Conservation (phyloP, 108 stramenopile genomes). For the Conticribra weissflogii region DNA sequence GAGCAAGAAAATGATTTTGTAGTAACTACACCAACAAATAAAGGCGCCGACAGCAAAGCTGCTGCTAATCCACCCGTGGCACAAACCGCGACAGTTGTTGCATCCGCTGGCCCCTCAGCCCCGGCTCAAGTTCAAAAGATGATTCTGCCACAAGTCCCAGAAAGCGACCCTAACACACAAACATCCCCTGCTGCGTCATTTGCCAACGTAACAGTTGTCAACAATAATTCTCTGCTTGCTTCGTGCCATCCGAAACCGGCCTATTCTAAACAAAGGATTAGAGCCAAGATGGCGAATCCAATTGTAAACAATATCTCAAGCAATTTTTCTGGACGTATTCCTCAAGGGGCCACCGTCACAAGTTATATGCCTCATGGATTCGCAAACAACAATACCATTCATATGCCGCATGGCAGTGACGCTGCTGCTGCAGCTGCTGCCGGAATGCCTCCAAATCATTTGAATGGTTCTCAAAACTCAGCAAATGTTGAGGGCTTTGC, state of each 20-base stretch:
- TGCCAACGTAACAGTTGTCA: too few species aligned
- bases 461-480: slow-evolving; percentile 9
- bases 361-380: slow-evolving; percentile 13
- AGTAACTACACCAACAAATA: neutral
- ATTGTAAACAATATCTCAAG: too few species aligned
- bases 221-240: too few species aligned
- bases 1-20: neutral
- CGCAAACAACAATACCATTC: slow-evolving; percentile 30
- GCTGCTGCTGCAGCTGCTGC: slow-evolving; percentile 56
- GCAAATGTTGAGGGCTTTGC: slow-evolving; percentile 5
- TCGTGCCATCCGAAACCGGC: too few species aligned
- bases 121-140: too few species aligned
- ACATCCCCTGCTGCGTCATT: too few species aligned
- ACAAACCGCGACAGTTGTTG: neutral
- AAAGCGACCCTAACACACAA: too few species aligned
- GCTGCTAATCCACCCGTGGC: neutral
- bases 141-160: too few species aligned
- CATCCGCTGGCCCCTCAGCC: too few species aligned
- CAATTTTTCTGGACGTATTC: neutral
- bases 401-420: slow-evolving; percentile 62
- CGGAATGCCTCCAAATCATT: slow-evolving; percentile 14
- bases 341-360: slow-evolving; percentile 8
- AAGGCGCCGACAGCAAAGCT: neutral
- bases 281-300: too few species aligned
- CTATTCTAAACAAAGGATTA: too few species aligned